These are phyloP conservation scores for Hansenula anomala DNA, from an alignment of 1,139 yeast genomes.

Conservation along the genomic window DNA sequence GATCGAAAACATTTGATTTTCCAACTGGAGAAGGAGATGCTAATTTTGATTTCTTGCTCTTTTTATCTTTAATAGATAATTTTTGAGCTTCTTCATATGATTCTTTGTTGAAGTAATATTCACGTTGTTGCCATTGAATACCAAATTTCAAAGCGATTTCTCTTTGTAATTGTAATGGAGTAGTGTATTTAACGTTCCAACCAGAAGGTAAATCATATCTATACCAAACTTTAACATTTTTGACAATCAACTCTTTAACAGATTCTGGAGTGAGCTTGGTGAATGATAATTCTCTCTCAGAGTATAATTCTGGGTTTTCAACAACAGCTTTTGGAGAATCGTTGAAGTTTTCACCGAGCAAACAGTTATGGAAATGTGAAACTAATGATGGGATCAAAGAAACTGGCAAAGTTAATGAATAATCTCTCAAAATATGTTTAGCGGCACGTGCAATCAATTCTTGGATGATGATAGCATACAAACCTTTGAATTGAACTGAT, in stretches of 20 bases:
- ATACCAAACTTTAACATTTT: constrained; percentile 56
- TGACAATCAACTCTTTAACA: constrained; percentile 39
- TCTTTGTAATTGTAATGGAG: constrained; percentile 51
- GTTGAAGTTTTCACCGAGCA: constrained; percentile 50
- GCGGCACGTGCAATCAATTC: constrained; percentile 78
- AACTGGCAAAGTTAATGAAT: constrained; percentile 44
- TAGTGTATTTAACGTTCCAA: constrained; percentile 34
- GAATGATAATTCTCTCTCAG: constrained; percentile 40
- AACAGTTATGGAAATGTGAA: constrained; percentile 68
- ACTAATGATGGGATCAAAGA: constrained; percentile 54
- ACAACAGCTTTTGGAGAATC: constrained; percentile 37
- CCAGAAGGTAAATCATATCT: constrained; percentile 49
- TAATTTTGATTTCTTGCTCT: constrained; percentile 32
- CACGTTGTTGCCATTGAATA: constrained; percentile 65
- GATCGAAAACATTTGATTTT: constrained; percentile 35
- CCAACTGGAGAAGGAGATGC: constrained; percentile 24
- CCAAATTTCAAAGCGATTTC: constrained; percentile 78
- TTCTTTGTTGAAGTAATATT: constrained; percentile 36
- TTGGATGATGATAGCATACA: constrained; percentile 46
- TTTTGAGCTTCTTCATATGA: constrained; percentile 34
- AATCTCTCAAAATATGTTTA: constrained; percentile 66
- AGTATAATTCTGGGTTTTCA: constrained; percentile 39
- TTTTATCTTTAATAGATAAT: constrained; percentile 24
- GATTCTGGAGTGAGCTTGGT: constrained; percentile 38
- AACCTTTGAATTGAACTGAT: constrained; percentile 35